Conservation (phyloP, 2,329 filamentous ascomycete species). For the Didymella segeticola region DNA sequence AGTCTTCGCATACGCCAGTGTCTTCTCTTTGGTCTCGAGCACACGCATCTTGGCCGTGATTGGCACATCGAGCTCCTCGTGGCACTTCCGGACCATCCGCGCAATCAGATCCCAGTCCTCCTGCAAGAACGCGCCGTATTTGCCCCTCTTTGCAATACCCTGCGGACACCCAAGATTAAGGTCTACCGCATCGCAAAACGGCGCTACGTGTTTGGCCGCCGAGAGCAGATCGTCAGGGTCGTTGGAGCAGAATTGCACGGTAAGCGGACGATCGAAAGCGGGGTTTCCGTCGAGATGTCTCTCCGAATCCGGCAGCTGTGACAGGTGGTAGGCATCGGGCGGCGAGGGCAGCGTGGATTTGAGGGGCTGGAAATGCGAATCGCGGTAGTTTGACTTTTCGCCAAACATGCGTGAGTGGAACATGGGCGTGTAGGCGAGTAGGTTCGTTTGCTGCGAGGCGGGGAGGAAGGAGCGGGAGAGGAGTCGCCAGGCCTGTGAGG, state of each 20-base stretch:
- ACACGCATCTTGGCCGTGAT: constrained; percentile 96
- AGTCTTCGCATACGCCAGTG: constrained; percentile 86
- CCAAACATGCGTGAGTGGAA: constrained; percentile 89
- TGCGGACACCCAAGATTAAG: constrained; percentile 96
- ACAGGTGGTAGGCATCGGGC: constrained; percentile 44
- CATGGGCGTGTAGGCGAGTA: constrained; percentile 96
- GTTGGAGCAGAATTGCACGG: constrained; percentile 97
- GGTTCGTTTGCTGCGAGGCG: constrained; percentile 58
- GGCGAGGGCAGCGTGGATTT: constrained; percentile 46
- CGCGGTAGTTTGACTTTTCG: constrained; percentile 77
- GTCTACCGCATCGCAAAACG: constrained; percentile 94
- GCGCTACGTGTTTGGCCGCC: constrained; percentile 78
- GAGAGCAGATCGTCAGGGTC: constrained; percentile 79
- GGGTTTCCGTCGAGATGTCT: constrained; percentile 82
- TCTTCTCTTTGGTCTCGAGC: constrained; percentile 84
- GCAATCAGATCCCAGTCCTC: constrained; percentile 88
- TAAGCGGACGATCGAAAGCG: constrained; percentile 81
- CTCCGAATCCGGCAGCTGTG: constrained; percentile 35
- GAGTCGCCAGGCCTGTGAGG: constrained; percentile 85
- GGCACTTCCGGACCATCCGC: constrained; percentile 81
- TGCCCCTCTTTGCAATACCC: constrained; percentile 87
- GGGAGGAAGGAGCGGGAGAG: constrained; percentile 92
- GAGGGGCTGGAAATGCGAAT: constrained; percentile 78
- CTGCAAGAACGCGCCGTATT: constrained; percentile 93
- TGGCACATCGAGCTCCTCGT: constrained; percentile 78